Evolutionary conservation across 1,284 basidiomycete genomes (phyloP).

Genomic region (Mycena sp.): DNA sequence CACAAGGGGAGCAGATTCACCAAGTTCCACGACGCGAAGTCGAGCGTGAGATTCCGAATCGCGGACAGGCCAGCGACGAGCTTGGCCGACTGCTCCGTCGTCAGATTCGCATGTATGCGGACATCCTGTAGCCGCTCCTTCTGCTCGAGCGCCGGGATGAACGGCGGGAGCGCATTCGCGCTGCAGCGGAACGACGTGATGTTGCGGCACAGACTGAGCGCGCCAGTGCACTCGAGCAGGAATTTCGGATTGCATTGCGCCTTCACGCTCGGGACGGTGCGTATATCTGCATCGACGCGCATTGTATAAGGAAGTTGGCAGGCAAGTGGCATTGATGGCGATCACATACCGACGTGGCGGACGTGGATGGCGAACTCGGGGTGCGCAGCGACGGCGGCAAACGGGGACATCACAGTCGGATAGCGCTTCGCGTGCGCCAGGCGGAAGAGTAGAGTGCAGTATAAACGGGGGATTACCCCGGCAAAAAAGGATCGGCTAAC

Average conservation of each 20-base stretch:
- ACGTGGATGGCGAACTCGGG: conserved; percentile 65
- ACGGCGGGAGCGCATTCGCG: conserved; percentile 52
- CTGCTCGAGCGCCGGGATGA: conserved; percentile 55
- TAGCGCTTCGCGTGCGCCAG: conserved; percentile 64
- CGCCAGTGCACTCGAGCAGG: conserved; percentile 57
- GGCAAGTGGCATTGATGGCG: background rate
- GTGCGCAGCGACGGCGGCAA: conserved; percentile 62
- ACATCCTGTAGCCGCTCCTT: conserved; percentile 58
- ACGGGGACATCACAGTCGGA: conserved; percentile 64
- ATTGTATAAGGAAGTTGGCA: background rate
- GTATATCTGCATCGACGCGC: conserved; percentile 55
- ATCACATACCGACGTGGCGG: conserved; percentile 60
- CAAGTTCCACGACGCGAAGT: conserved; percentile 68
- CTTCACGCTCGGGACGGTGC: conserved; percentile 52
- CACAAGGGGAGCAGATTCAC: conserved; percentile 67
- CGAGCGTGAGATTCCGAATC: conserved; percentile 59
- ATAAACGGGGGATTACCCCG: conserved; percentile 68
- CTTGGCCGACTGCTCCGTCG: conserved; percentile 54
- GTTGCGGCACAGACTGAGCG: conserved; percentile 59
- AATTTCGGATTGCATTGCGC: conserved; percentile 53
- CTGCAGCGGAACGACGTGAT: conserved; percentile 65
- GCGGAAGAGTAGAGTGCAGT: conserved; percentile 63
- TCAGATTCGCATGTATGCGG: conserved; percentile 58
- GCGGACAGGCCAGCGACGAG: conserved; percentile 50
- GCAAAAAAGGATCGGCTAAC: conserved; percentile 71